Evolutionary conservation across 768 basidiomycete genomes (phyloP).

Genomic region (Psilocybe sp.): DNA sequence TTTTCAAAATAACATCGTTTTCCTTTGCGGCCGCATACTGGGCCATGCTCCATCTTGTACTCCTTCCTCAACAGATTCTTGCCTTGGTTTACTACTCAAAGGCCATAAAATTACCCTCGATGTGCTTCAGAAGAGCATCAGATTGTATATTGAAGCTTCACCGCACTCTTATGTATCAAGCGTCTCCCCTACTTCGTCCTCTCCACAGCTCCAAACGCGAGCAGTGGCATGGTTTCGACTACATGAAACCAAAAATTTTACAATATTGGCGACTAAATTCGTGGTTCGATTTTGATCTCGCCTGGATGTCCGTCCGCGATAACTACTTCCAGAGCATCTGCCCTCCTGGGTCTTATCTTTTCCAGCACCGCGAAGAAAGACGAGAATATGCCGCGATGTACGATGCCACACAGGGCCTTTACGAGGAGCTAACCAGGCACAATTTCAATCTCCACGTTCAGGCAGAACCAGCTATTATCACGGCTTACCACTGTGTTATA

Average conservation of each 20-base stretch:
- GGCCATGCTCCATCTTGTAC: too few relatives aligned
- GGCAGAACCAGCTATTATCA: slow-evolving; percentile 1
- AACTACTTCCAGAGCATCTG: slow-evolving; percentile 5
- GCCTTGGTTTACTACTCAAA: too few relatives aligned
- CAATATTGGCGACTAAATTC: slow-evolving; percentile 1
- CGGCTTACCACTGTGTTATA: slow-evolving; percentile 1
- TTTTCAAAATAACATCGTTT: too few relatives aligned
- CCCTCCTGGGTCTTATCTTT: neutral
- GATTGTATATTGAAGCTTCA: too few relatives aligned
- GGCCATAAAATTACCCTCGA: too few relatives aligned
- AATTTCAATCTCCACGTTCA: slow-evolving; percentile 4
- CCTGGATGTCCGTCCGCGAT: slow-evolving; percentile 3
- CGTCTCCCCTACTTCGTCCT: neutral
- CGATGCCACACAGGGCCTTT: slow-evolving; percentile 3
- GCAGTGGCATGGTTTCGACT: slow-evolving; percentile 1
- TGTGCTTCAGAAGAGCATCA: too few relatives aligned
- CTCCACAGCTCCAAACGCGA: neutral
- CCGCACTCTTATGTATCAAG: too few relatives aligned
- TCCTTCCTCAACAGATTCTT: too few relatives aligned
- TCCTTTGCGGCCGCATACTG: too few relatives aligned
- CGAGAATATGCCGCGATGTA: slow-evolving; percentile 1
- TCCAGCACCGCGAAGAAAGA: neutral
- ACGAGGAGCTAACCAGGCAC: slow-evolving; percentile 1
- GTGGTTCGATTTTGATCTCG: slow-evolving; percentile 3
- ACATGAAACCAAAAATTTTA: slow-evolving; percentile 1